phyloP scores from a whole-genome alignment of 1,284 basidiomycete species.

The Leccinum cinnamomeum region DNA sequence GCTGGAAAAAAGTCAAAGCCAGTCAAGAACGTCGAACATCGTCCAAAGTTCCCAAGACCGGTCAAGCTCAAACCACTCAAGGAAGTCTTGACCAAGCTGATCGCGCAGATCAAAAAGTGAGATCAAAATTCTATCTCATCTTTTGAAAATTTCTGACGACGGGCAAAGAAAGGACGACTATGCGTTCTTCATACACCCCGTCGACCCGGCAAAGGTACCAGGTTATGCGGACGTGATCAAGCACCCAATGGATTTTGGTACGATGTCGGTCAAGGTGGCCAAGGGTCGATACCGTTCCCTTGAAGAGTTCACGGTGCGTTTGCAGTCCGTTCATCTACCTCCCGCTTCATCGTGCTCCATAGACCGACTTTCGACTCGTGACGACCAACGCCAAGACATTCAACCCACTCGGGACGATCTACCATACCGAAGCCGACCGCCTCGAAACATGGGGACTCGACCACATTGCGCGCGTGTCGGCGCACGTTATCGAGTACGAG shows the following conservation, averaged over 20 bases:
- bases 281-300: slow-evolving; percentile 68
- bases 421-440: slow-evolving; percentile 67
- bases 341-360: neutral
- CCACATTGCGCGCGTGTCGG: slow-evolving; percentile 65
- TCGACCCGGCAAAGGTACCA: slow-evolving; percentile 62
- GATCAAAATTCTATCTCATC: too few relatives aligned
- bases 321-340: neutral
- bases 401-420: slow-evolving; percentile 70
- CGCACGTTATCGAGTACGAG: slow-evolving; percentile 75
- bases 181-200: slow-evolving; percentile 78
- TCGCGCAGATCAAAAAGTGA: slow-evolving; percentile 72
- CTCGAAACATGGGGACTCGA: slow-evolving; percentile 69
- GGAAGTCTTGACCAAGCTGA: slow-evolving; percentile 63
- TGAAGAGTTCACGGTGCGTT: slow-evolving; percentile 71
- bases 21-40: slow-evolving; percentile 34
- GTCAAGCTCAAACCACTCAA: slow-evolving; percentile 75
- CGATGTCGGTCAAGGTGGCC: slow-evolving; percentile 67
- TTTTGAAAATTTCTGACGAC: slow-evolving; percentile 10
- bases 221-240: slow-evolving; percentile 71
- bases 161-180: slow-evolving; percentile 76
- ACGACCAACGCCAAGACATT: slow-evolving; percentile 71
- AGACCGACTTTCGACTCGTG: slow-evolving; percentile 74
- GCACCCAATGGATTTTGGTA: slow-evolving; percentile 82
- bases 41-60: slow-evolving; percentile 47
- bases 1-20: slow-evolving; percentile 32